Percentiles rank a stretch among this genome's conserved stretches.
Evolutionary conservation across 2,329 filamentous ascomycete species (phyloP).

Genomic region (Colletotrichum salicis): DNA sequence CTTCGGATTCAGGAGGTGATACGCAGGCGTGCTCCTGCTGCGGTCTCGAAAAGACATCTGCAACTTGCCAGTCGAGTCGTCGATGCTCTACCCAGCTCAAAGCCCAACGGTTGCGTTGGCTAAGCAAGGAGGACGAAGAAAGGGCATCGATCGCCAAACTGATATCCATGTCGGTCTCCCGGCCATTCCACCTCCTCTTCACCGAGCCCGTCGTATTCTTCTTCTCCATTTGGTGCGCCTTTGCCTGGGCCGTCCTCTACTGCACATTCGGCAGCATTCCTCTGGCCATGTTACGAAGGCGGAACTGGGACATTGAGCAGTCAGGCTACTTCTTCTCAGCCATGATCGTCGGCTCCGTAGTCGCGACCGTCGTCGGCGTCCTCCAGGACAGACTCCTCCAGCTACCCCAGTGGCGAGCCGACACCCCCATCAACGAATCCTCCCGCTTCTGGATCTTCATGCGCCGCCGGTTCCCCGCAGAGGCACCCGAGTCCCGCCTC

Average conservation of each 20-base stretch:
- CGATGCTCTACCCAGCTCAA: constrained; percentile 11
- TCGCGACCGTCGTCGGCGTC: constrained; percentile 77
- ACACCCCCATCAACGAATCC: constrained; percentile 41
- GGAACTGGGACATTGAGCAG: constrained; percentile 75
- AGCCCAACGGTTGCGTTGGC: constrained; percentile 75
- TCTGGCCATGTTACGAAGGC: constrained; percentile 75
- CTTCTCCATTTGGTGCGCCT: constrained; percentile 90
- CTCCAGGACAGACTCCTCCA: constrained; percentile 75
- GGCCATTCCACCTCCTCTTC: constrained; percentile 81
- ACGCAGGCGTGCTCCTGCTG: constrained; percentile 17
- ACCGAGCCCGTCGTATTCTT: constrained; percentile 85
- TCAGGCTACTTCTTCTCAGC: constrained; percentile 72
- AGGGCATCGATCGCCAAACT: constrained; percentile 74
- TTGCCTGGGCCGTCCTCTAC: constrained; percentile 90
- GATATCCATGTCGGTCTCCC: constrained; percentile 77
- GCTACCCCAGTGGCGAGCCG: constrained; percentile 50
- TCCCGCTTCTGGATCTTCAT: constrained; percentile 57
- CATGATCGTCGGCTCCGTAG: constrained; percentile 70
- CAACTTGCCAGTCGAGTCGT: constrained; percentile 7
- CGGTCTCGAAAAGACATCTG: constrained; percentile 8
- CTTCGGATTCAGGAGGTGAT: constrained; percentile 3
- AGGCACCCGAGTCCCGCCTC: constrained; percentile 78
- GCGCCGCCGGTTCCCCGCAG: constrained; percentile 57
- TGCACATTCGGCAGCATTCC: constrained; percentile 85
- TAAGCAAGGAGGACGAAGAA: constrained; percentile 82